These are phyloP conservation scores for Talaromyces sp. DNA, from an alignment of 2,329 filamentous ascomycete genomes.

Conservation along the genomic window DNA sequence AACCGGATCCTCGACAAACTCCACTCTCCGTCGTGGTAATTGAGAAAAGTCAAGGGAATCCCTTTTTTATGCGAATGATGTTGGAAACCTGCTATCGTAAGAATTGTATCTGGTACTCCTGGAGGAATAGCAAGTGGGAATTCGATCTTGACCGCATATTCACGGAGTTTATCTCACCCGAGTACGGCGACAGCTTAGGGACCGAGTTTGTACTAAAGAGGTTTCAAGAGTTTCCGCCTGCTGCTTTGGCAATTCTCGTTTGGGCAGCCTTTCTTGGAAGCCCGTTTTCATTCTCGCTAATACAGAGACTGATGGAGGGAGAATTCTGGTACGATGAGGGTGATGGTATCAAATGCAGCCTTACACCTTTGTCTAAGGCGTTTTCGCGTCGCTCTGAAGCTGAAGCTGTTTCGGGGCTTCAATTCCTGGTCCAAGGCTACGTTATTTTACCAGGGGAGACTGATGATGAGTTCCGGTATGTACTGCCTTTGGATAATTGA, in stretches of 20 bases:
- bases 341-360: conserved; percentile 21
- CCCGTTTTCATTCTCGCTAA: conserved; percentile 75
- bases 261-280: conserved; percentile 83
- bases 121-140: conserved; percentile 73
- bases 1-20: conserved; percentile 62
- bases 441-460: conserved; percentile 75
- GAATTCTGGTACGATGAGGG: conserved; percentile 61
- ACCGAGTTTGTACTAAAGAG: conserved; percentile 76
- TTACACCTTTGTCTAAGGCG: conserved; percentile 15
- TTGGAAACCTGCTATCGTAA: conserved; percentile 80
- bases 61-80: conserved; percentile 89
- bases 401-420: conserved; percentile 67
- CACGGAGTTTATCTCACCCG: conserved; percentile 72
- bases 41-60: conserved; percentile 81
- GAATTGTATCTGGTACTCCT: conserved; percentile 86
- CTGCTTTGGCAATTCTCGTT: conserved; percentile 71
- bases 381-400: conserved; percentile 57
- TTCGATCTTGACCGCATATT: conserved; percentile 84
- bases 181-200: conserved; percentile 73
- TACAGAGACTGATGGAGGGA: conserved; percentile 70
- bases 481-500: background rate
- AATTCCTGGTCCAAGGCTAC: conserved; percentile 72
- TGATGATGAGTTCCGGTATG: conserved; percentile 68
- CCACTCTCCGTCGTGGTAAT: conserved; percentile 79
- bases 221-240: conserved; percentile 67